A percentile compares a stretch with the other conserved stretches of the same genome.
Evolutionary conservation across 352 stramenopile species (phyloP).

Genomic region (Chrysophaeum taylorii): DNA sequence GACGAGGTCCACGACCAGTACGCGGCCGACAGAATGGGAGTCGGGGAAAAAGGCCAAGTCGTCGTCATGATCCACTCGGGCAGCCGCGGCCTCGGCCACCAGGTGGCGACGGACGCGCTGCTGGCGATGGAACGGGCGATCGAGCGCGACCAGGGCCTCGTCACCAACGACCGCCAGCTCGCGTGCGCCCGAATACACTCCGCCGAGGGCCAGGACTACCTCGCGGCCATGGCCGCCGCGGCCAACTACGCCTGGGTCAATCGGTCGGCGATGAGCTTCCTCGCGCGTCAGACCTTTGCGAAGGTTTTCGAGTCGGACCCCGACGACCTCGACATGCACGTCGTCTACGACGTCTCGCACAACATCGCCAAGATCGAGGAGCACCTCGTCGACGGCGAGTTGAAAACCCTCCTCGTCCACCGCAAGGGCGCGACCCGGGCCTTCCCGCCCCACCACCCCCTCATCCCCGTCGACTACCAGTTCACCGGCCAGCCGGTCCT

Average conservation of each 20-base stretch:
- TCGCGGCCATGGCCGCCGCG: slow-evolving; percentile 56
- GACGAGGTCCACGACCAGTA: slow-evolving; percentile 62
- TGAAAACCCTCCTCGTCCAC: slow-evolving; percentile 62
- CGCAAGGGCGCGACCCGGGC: slow-evolving; percentile 60
- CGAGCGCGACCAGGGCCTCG: slow-evolving; percentile 48
- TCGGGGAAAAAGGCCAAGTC: slow-evolving; percentile 52
- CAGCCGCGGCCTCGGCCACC: slow-evolving; percentile 59
- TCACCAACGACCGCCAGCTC: slow-evolving; percentile 63
- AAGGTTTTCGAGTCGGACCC: slow-evolving; percentile 56
- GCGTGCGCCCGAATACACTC: slow-evolving; percentile 58
- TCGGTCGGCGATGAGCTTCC: slow-evolving; percentile 58
- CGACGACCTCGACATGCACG: slow-evolving; percentile 68
- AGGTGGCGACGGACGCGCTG: slow-evolving; percentile 67
- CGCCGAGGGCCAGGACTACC: slow-evolving; percentile 59
- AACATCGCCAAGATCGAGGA: slow-evolving; percentile 67
- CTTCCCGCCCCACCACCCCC: slow-evolving; percentile 64
- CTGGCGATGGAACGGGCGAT: slow-evolving; percentile 58
- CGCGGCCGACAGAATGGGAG: slow-evolving; percentile 54
- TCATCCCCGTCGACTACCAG: slow-evolving; percentile 69
- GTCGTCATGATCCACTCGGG: slow-evolving; percentile 62
- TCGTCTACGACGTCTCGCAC: slow-evolving; percentile 68
- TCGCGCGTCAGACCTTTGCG: slow-evolving; percentile 59
- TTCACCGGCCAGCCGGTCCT: slow-evolving; percentile 48
- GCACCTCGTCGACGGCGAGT: slow-evolving; percentile 55
- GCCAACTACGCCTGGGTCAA: slow-evolving; percentile 74